Percentiles rank a stretch among this genome's conserved stretches.
Conservation (phyloP, 805 yeast genomes). For the Maudiozyma turicensis region DNA sequence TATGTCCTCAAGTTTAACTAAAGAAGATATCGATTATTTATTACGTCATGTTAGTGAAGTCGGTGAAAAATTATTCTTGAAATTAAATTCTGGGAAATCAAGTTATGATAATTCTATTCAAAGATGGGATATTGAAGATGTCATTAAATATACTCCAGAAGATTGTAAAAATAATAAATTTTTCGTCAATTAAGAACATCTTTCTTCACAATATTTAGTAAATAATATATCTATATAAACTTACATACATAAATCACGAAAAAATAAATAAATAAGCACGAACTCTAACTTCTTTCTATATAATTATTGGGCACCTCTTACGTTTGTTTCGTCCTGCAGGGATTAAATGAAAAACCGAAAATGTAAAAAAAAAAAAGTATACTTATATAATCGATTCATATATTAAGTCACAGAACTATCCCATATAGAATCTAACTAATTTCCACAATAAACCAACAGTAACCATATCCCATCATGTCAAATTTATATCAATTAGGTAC, state of each 20-base stretch:
- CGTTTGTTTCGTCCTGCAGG: background rate
- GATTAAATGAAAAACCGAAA: no score
- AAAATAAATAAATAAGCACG: background rate
- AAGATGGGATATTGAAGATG: conserved; percentile 74
- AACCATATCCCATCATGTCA: conserved; percentile 25
- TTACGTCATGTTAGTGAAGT: conserved; percentile 61
- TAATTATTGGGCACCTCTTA: background rate
- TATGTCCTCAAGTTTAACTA: conserved; percentile 83
- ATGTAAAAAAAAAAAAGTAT: background rate
- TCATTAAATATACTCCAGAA: conserved; percentile 57
- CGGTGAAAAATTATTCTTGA: conserved; percentile 68
- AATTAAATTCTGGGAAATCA: conserved; percentile 67
- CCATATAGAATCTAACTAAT: no score
- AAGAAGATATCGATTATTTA: conserved; percentile 82
- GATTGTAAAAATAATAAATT: conserved; percentile 41
- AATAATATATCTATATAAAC: background rate
- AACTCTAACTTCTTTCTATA: background rate
- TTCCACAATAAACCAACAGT: background rate
- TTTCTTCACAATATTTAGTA: background rate
- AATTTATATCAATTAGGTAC: conserved; percentile 54
- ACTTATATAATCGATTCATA: background rate
- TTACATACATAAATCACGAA: background rate
- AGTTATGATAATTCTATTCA: conserved; percentile 66
- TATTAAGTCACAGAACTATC: background rate
- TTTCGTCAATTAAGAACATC: conserved; percentile 15